These are phyloP conservation scores for Solanum hybrid DNA, from an alignment of 305 asterid genomes.

Conservation along the genomic window DNA sequence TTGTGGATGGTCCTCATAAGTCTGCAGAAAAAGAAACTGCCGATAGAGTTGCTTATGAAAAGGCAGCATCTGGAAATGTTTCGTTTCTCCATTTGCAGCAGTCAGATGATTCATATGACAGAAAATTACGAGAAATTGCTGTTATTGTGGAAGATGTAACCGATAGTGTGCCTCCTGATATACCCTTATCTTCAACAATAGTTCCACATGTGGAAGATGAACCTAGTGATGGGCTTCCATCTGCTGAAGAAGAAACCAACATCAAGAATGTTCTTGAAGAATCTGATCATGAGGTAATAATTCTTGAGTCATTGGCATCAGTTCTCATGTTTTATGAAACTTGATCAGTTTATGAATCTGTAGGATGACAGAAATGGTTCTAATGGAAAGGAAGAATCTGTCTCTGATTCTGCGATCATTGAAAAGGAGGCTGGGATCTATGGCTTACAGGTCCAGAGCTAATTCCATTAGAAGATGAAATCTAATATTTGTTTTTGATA, in stretches of 20 bases:
- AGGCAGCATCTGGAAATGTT: conserved; percentile 11
- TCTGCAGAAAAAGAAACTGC: conserved; percentile 6
- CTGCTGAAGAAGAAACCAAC: conserved; percentile 42
- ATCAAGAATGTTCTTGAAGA: conserved; percentile 29
- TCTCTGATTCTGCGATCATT: conserved; percentile 49
- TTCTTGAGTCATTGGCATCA: conserved; percentile 6
- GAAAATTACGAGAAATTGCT: conserved; percentile 18
- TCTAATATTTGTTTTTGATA: neutral
- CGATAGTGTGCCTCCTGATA: conserved; percentile 24
- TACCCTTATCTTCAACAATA: conserved; percentile 18
- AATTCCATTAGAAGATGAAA: neutral
- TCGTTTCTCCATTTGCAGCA: conserved; percentile 20
- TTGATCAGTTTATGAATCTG: conserved; percentile 16
- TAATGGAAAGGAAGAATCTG: conserved; percentile 26
- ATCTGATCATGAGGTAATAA: conserved; percentile 46
- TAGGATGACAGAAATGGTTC: conserved; percentile 41
- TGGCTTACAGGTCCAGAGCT: conserved; percentile 70
- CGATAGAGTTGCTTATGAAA: conserved; percentile 5
- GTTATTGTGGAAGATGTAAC: conserved; percentile 48
- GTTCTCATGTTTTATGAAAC: conserved; percentile 6
- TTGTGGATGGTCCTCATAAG: conserved; percentile 12
- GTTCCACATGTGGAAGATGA: conserved; percentile 35
- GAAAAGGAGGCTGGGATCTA: conserved; percentile 74
- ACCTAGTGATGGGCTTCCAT: conserved; percentile 29
- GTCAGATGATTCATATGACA: conserved; percentile 16